Evolutionary conservation across 441 rosid species (phyloP), one percentile per base, ranked within the genome.

Genomic region (Codiaeum variegatum): DNA sequence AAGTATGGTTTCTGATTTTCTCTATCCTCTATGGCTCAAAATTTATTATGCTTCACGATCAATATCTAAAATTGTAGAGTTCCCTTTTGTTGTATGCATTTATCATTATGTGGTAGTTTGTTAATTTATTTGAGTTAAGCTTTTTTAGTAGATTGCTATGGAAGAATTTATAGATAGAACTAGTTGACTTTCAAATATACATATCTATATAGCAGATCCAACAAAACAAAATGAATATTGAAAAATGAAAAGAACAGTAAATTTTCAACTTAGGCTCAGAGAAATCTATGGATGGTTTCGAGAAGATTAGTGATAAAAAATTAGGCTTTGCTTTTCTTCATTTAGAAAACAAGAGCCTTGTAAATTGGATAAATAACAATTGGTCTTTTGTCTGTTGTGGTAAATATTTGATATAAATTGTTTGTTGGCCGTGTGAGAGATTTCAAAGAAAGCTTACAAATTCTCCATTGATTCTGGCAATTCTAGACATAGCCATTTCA

Each of bases 1-100:
- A 75, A 80, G 91, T 86, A 83, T 77, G 87, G 51, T 69, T 70
- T 62, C 69, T 73, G 36, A 36, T 71, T 69, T 61, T 73, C 31
- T n/a, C 13, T n/a, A 9, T 24, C 55, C 55, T 51, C 38, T 75
- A 36, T 40, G 23, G 49, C 21, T 64, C 49, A 21, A 54, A 74
- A 67, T 24, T 67, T 40, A 36, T 62, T 67, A 24, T 1, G 13
- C 5, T 19, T 24, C 28, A 28, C 58, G 42, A 9, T 13, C 21
- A 23, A 54, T 24, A 36, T 58, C 2, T 0, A 31, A 49, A 29
- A n/a, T n/a, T 44, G 2, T 32, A 3, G 16, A 40, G 40, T 44
- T 21, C 19, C 18, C 5, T 71, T 61, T n/a, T 49, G 38, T 3
- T 46, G 19, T 47, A 7, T 21, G 59, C 49, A 44, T 62, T 71